phyloP scores from a whole-genome alignment of 2,329 filamentous ascomycete species.

The Cercospora sesami region DNA sequence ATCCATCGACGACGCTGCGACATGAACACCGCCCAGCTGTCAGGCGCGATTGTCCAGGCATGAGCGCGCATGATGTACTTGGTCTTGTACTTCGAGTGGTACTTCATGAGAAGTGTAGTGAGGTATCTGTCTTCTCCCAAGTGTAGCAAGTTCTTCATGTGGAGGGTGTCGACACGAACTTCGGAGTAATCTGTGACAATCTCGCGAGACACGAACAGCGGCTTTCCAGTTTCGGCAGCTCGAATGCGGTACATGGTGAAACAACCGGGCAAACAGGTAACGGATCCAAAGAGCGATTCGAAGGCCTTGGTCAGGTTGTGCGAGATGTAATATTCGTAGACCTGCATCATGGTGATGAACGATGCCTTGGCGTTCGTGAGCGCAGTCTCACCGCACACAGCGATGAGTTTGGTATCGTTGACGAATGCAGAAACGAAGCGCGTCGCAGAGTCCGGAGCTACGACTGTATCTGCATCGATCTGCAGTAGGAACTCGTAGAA shows the following conservation, averaged over 20 bases:
- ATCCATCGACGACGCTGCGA: slow-evolving; percentile 99
- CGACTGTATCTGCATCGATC: slow-evolving; percentile 96
- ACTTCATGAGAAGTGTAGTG: slow-evolving; percentile 90
- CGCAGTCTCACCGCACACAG: slow-evolving; percentile 89
- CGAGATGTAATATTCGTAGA: slow-evolving; percentile 99
- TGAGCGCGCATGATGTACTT: slow-evolving; percentile 93
- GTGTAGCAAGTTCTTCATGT: slow-evolving; percentile 98
- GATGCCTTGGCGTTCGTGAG: slow-evolving; percentile 91
- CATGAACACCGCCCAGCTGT: slow-evolving; percentile 90
- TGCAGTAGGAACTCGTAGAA: slow-evolving; percentile 97
- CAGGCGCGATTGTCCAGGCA: slow-evolving; percentile 95
- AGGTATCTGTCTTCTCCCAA: slow-evolving; percentile 97
- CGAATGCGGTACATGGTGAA: slow-evolving; percentile 99
- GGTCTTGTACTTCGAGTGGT: slow-evolving; percentile 92
- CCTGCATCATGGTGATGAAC: slow-evolving; percentile 97
- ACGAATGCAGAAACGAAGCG: slow-evolving; percentile 91
- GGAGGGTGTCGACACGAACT: slow-evolving; percentile 93
- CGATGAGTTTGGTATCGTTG: slow-evolving; percentile 89
- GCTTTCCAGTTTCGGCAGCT: slow-evolving; percentile 90
- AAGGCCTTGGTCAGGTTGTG: slow-evolving; percentile 97
- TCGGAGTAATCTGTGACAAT: slow-evolving; percentile 84
- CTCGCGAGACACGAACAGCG: slow-evolving; percentile 91
- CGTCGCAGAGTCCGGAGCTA: slow-evolving; percentile 83
- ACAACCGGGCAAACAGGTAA: slow-evolving; percentile 96
- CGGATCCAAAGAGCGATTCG: slow-evolving; percentile 92